Base-by-base conservation (phyloP, 495 filamentous ascomycete species). In the Talaromyces adpressus region DNA sequence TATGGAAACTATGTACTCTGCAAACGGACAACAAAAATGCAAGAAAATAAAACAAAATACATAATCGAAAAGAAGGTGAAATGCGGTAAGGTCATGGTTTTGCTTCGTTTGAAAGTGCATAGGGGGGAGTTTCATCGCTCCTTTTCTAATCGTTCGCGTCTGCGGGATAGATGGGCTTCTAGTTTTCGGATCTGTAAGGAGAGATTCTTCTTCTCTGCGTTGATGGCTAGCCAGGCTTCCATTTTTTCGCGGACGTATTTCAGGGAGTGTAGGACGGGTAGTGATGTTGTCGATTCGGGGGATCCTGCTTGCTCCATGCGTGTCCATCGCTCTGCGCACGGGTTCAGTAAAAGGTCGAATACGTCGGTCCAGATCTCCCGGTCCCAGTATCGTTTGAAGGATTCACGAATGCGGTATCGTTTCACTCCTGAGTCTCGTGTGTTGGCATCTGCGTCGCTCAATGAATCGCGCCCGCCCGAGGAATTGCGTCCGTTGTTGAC, bases 361-460 rank as follows among this genome's bases (percentile, higher is more conserved):
- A 89, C 82, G 62, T 89, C 84, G 1, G 62, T 76, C 94, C 95
- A 98, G 59, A 98, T 82, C 61, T 96, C 91, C 58, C 85, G 87
- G 78, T 97, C 92, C 94, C 94, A 98, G 72, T 97, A 97, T 23
- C 94, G 73, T 76, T 98, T 98, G 61, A 97, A 71, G 1, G 78
- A 80, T 59, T 95, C 91, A 32, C 85, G 82, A 61, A 96, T 86
- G 41, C 80, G 81, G 67, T 89, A 93, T 65, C 82, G 87, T 71
- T 85, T 84, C 20, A 82, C 84, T 14, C 78, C 81, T 0, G 75
- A 79, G n/a, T 72, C 71, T 1, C 79, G 80, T 32, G 62, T 52
- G 16, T 60, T 63, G 16, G 69, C 63, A 12, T 57, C 63, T 8
- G 36, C 57, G 23, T 66, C 59, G 41, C 39, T 53, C 14, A 62